Percentiles rank a stretch among this genome's conserved stretches.
Evolutionary conservation across 1,139 yeast species (phyloP).

Genomic region (Casaregolazyma lundiana): DNA sequence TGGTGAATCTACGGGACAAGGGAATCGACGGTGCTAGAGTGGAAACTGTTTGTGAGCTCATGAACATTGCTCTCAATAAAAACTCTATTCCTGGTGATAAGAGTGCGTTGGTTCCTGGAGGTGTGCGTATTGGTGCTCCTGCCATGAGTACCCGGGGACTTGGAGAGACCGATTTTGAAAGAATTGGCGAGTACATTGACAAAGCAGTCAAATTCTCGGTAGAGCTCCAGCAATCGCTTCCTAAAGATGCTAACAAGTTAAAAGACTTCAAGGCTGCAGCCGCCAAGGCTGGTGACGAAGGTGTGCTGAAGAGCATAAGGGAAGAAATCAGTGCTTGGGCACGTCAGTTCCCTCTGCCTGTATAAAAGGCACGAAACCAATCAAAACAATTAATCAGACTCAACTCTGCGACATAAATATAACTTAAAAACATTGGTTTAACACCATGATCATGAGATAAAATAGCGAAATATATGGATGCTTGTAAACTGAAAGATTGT

Average conservation of each 20-base stretch:
- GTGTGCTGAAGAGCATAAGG: conserved; percentile 61
- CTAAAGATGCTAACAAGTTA: conserved; percentile 81
- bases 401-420: conserved; percentile 2
- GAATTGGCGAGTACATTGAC: conserved; percentile 74
- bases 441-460: conserved; percentile 3
- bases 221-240: conserved; percentile 67
- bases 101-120: conserved; percentile 92
- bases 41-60: conserved; percentile 83
- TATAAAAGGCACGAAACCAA: conserved; percentile 20
- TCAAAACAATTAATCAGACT: background rate
- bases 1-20: conserved; percentile 78
- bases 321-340: conserved; percentile 87
- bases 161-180: conserved; percentile 67
- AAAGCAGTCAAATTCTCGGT: conserved; percentile 76
- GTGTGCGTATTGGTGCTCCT: conserved; percentile 94
- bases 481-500: background rate
- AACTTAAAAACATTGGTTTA: conserved; percentile 1
- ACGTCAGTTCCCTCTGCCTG: conserved; percentile 87
- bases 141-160: conserved; percentile 98
- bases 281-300: conserved; percentile 64
- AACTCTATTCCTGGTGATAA: conserved; percentile 96
- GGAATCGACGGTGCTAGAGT: conserved; percentile 94
- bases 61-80: conserved; percentile 92
- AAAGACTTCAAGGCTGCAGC: conserved; percentile 83
- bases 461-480: background rate